Evolutionary conservation across 352 stramenopile genomes (phyloP).

Genomic region (Globisporangium barbulae): DNA sequence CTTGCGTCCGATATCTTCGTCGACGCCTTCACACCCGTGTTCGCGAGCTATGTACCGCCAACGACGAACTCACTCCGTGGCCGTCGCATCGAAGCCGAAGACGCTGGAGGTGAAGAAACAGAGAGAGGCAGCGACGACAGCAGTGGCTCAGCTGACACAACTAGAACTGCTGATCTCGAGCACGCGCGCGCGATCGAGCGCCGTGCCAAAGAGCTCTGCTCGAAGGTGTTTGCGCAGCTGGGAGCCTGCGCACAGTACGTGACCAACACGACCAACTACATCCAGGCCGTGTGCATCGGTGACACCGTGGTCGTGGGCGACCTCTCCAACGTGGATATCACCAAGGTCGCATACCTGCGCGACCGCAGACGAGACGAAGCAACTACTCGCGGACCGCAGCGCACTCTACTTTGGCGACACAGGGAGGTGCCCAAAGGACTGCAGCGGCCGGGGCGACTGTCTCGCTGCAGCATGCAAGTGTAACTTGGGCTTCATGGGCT

Average conservation of each 20-base stretch:
- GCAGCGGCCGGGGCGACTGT: slow-evolving; percentile 23
- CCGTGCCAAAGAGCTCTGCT: slow-evolving; percentile 20
- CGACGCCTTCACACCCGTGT: not conserved
- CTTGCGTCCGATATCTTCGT: not conserved
- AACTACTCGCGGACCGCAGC: slow-evolving; percentile 16
- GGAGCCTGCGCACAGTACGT: slow-evolving; percentile 26
- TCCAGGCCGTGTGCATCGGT: slow-evolving; percentile 23
- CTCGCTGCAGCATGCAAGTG: slow-evolving; percentile 26
- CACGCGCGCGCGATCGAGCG: not conserved
- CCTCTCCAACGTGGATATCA: slow-evolving; percentile 25
- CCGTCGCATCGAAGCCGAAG: not conserved
- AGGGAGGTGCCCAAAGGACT: slow-evolving; percentile 18
- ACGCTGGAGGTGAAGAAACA: not conserved
- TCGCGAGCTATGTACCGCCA: not conserved
- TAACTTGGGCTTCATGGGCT: slow-evolving; percentile 23
- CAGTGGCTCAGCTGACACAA: not conserved
- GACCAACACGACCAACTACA: slow-evolving; percentile 21
- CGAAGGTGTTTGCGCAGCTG: slow-evolving; percentile 22
- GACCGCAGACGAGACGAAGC: slow-evolving; percentile 9
- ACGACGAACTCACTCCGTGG: not conserved
- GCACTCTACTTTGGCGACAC: slow-evolving; percentile 22
- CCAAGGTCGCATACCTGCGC: slow-evolving; percentile 31
- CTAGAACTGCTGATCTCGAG: not conserved
- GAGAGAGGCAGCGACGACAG: slow-evolving; percentile 5
- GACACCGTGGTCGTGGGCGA: slow-evolving; percentile 20